Evolutionary conservation across 208 protist species (phyloP), one percentile per base, ranked within the genome.

Genomic region (Plasmodiophora brassicae): DNA sequence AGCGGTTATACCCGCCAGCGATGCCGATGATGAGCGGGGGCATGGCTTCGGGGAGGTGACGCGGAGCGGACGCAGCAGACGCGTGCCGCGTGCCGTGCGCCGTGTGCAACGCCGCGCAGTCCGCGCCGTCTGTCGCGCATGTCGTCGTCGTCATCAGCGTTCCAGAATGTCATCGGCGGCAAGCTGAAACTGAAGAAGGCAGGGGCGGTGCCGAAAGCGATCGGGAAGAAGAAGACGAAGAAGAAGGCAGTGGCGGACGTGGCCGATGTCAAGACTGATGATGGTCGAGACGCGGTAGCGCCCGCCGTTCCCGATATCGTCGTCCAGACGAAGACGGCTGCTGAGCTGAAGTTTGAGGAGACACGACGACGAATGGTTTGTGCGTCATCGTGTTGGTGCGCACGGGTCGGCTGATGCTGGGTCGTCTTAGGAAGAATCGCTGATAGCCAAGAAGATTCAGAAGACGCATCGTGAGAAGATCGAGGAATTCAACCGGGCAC

Each of bases 401-500:
- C 14, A 28, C 50, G 25, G n/a, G n/a, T n/a, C n/a, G n/a, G n/a
- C n/a, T 57, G 20, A 57, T 57, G 14, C 20, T 28, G 14, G 50
- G 14, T 14, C 50, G 14, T 57, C 28, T 50, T 25, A 86, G 86
- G 86, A 88, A 86, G 32, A 88, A 25, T 38, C 22, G 20, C n/a
- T 88, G 32, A 88, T 88, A 25, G 43, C 46, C 10, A 88, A 88
- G 43, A 87, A 88, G 43, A 89, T 87, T n/a, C n/a, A 88, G 25
- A 89, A 89, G 85, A 88, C 86, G 20, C 86, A 88, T 86, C 46
- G 86, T 14, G 35, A 88, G 84, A 88, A 88, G n/a, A 88, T 88
- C 38, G 84, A 88, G 43, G 36, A 88, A n/a, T 88, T 89, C 84
- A 88, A 88, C 86, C 10, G 78, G 10, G n/a, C 41, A 14, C 43